Evolutionary conservation across 2,329 filamentous ascomycete species (phyloP), one percentile per base, ranked within the genome.

Genomic region (Aspergillus persii): DNA sequence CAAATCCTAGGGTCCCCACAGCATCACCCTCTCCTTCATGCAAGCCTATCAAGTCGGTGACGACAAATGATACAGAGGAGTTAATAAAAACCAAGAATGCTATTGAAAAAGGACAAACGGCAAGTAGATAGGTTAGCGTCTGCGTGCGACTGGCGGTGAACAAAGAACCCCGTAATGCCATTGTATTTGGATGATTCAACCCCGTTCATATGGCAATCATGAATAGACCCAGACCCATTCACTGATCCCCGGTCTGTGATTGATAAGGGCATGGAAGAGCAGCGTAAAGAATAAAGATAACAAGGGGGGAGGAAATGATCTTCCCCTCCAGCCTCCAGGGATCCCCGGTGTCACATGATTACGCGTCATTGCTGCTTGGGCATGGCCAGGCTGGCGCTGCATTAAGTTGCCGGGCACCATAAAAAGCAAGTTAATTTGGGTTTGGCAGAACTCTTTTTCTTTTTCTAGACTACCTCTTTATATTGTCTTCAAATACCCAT

Each of bases 51-150:
- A 87, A 77, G 67, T 87, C 83, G 12, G 85, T 88, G 53, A 88
- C 82, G 33, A 88, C 84, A 68, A 88, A 88, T 26, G 84, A 86
- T 62, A 88, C 79, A 54, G 83, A 84, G 60, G 83, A 83, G 71
- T 88, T 88, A 63, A 88, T 78, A 72, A 88, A 88, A 53, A 88
- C 86, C 48, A 88, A 78, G 72, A 88, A 88, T 18, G 84, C 82
- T 65, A 88, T 88, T 65, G 83, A 85, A 75, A 87, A 88, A 39
- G 86, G 81, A 52, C 85, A 86, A 63, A 88, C 83, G 49, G 82
- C 84, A 50, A 86, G 76, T 29, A 88, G 77, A 67, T 88, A 88
- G 23, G 85, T 84, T 33, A 81, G 76, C 31, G 83, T 80, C 70
- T 88, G 86, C 2, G 79, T 71, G 63, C 78, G 77, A 23, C 80